phyloP scores from a whole-genome alignment of 768 basidiomycete species.

The Sporobolomyces roseus region DNA sequence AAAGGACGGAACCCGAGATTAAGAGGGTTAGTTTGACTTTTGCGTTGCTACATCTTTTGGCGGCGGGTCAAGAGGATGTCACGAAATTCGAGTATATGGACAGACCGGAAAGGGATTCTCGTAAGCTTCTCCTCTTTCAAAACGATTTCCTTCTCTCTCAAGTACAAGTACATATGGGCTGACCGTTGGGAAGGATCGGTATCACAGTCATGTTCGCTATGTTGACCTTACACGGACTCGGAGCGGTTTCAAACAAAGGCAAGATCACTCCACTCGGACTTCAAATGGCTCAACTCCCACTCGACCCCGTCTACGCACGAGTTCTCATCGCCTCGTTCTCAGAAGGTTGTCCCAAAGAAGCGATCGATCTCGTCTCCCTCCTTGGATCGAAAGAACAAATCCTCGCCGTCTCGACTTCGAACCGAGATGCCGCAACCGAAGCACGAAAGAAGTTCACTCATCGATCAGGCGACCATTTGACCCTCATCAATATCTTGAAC shows the following conservation, averaged over 20 bases:
- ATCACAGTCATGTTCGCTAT: conserved; percentile 45
- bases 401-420: conserved; percentile 39
- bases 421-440: conserved; percentile 64
- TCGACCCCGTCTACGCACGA: conserved; percentile 79
- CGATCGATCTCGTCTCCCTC: conserved; percentile 78
- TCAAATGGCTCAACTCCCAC: conserved; percentile 82
- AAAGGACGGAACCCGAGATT: conserved; percentile 80
- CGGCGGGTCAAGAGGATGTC: conserved; percentile 41
- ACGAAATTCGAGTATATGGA: conserved; percentile 75
- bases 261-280: conserved; percentile 69
- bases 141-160: not conserved
- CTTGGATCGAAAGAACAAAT: conserved; percentile 60
- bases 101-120: conserved; percentile 66
- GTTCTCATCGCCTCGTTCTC: conserved; percentile 72
- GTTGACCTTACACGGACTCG: conserved; percentile 64
- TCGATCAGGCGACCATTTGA: conserved; percentile 83
- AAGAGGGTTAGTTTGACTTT: conserved; percentile 77
- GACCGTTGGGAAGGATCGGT: conserved; percentile 10
- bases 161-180: too few relatives aligned
- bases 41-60: conserved; percentile 68
- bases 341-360: conserved; percentile 68
- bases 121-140: conserved; percentile 53
- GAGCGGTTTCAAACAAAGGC: conserved; percentile 67
- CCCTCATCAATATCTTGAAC: conserved; percentile 75
- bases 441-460: conserved; percentile 75